Conservation (phyloP, 192 early-diverging fungal species). For the Backusella luteola region DNA sequence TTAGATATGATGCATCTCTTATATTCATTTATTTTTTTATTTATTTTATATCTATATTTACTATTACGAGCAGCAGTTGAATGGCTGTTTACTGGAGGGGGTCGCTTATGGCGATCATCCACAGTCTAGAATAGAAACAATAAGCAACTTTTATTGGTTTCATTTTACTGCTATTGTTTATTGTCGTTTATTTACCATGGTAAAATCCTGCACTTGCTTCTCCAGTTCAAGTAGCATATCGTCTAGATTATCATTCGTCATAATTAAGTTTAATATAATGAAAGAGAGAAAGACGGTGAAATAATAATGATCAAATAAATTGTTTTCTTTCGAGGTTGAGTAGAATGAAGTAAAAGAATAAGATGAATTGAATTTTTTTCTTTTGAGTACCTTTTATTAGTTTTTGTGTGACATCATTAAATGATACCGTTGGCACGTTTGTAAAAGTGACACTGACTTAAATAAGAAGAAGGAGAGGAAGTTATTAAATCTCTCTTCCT, state of each 20-base stretch:
- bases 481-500: not conserved
- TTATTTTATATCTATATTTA: not conserved
- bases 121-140: not conserved
- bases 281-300: not conserved
- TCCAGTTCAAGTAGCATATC: not conserved
- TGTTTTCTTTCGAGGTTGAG: not conserved
- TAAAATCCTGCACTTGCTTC: not conserved
- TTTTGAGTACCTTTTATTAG: conserved; percentile 4
- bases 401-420: conserved; percentile 5
- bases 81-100: not conserved
- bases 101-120: not conserved
- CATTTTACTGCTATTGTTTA: not conserved
- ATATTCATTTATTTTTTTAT: not conserved
- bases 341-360: not conserved
- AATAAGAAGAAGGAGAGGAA: not conserved
- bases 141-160: not conserved
- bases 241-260: not conserved
- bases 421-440: not conserved
- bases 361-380: not conserved
- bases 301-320: not conserved
- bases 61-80: not conserved
- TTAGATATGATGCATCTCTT: not conserved
- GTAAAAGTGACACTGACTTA: not conserved
- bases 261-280: not conserved
- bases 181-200: not conserved